phyloP scores from a whole-genome alignment of 371 early-diverging fungal genomes.

The Basidiobolus meristosporus region DNA sequence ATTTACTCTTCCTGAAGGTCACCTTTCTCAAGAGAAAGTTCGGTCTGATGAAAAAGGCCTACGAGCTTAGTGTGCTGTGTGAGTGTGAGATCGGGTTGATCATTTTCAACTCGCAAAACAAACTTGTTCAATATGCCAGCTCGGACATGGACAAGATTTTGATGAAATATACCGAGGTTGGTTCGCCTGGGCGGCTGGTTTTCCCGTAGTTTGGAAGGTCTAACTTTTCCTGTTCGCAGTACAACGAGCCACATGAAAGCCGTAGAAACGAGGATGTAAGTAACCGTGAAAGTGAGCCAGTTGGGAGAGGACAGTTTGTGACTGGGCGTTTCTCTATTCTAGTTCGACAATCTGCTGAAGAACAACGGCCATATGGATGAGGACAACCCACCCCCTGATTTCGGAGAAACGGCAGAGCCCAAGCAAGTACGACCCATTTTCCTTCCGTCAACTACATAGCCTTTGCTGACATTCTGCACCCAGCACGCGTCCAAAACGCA shows the following conservation, averaged over 20 bases:
- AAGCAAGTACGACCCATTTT: not conserved
- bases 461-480: no score
- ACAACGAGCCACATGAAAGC: slow-evolving; percentile 40
- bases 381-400: not conserved
- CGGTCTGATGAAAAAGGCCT: slow-evolving; percentile 98
- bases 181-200: not conserved
- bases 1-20: slow-evolving; percentile 26
- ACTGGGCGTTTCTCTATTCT: not conserved
- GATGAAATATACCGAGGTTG: slow-evolving; percentile 77
- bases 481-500: no score
- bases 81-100: slow-evolving; percentile 91
- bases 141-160: slow-evolving; percentile 83
- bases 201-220: not conserved
- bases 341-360: not conserved
- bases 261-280: slow-evolving; percentile 36
- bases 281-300: not conserved
- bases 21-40: slow-evolving; percentile 96
- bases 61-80: slow-evolving; percentile 92
- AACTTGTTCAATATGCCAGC: slow-evolving; percentile 80
- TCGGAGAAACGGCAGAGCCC: not conserved
- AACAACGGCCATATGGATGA: not conserved
- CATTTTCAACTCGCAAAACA: slow-evolving; percentile 79
- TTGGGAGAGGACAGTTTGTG: not conserved
- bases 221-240: slow-evolving; percentile 12
- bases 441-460: not conserved